Percentiles rank a stretch among this genome's conserved stretches.
phyloP scores from a whole-genome alignment of 495 filamentous ascomycete species.

The Xylaria scruposa region DNA sequence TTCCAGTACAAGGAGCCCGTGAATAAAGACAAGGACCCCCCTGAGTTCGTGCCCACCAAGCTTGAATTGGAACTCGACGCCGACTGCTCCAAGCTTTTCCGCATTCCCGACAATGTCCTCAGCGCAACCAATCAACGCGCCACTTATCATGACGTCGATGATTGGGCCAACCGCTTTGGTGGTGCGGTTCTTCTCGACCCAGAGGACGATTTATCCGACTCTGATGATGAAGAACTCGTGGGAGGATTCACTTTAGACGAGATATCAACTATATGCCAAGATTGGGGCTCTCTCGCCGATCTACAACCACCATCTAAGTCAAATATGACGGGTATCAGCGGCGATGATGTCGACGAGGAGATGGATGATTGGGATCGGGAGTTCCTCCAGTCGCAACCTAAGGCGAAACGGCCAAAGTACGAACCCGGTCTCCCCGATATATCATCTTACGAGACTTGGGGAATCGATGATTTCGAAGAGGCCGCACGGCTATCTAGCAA shows the following conservation, averaged over 20 bases:
- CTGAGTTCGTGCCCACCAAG: conserved; percentile 76
- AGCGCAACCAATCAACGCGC: conserved; percentile 54
- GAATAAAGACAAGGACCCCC: conserved; percentile 74
- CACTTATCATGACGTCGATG: conserved; percentile 63
- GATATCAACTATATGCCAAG: conserved; percentile 77
- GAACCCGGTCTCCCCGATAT: conserved; percentile 51
- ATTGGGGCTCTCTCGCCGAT: conserved; percentile 69
- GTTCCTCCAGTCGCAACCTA: conserved; percentile 51
- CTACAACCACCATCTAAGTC: conserved; percentile 31
- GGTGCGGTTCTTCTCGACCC: conserved; percentile 60
- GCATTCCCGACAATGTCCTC: conserved; percentile 57
- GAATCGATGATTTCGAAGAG: conserved; percentile 61
- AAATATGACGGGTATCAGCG: conserved; percentile 26
- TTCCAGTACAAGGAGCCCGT: conserved; percentile 71
- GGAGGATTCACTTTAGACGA: conserved; percentile 76
- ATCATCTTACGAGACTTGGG: conserved; percentile 47
- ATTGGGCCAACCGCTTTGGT: conserved; percentile 37
- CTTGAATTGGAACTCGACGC: conserved; percentile 79
- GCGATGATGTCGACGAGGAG: conserved; percentile 47
- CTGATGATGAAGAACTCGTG: conserved; percentile 64
- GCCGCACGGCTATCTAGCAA: conserved; percentile 73
- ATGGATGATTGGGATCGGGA: conserved; percentile 63
- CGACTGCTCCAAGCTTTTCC: conserved; percentile 84
- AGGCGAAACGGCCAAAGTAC: conserved; percentile 46
- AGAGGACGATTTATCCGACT: conserved; percentile 46